Evolutionary conservation across 177 flowering plant species (phyloP).

Genomic region (Vitis hybrid): DNA sequence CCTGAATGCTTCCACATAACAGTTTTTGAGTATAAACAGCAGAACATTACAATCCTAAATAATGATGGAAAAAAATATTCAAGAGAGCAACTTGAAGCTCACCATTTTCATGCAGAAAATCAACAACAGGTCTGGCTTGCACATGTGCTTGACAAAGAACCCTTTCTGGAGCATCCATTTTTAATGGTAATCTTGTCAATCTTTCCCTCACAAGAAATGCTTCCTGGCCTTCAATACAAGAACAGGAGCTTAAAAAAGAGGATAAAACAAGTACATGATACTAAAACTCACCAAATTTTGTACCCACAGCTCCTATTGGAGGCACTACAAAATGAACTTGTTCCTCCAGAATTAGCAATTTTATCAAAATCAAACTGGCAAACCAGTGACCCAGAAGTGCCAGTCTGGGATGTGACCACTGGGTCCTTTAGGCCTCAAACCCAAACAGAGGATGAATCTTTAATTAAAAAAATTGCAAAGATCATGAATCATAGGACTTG

Average conservation of each 20-base stretch:
- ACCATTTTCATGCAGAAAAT: conserved; percentile 98
- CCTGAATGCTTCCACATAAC: too few relatives aligned
- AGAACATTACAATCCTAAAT: background rate
- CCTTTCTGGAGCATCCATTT: conserved; percentile 95
- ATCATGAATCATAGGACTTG: too few relatives aligned
- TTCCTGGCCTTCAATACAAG: conserved; percentile 40
- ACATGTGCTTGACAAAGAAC: conserved; percentile 86
- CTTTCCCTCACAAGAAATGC: conserved; percentile 46
- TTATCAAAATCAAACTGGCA: too few relatives aligned
- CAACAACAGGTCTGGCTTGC: conserved; percentile 72
- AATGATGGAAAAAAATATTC: background rate
- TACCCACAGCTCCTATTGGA: too few relatives aligned
- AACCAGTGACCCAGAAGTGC: too few relatives aligned
- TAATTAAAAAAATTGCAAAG: background rate
- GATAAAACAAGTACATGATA: background rate
- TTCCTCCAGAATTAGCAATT: too few relatives aligned
- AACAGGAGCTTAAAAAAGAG: conserved; percentile 3
- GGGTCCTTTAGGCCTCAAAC: too few relatives aligned
- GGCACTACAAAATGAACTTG: too few relatives aligned
- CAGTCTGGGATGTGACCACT: too few relatives aligned
- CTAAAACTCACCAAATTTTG: background rate
- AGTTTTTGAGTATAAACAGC: background rate
- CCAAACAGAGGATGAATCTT: background rate
- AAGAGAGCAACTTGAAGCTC: background rate
- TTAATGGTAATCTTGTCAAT: conserved; percentile 63